Percentiles rank a stretch among this genome's conserved stretches.
These are phyloP conservation scores for Cubamyces lactineus DNA, from an alignment of 768 basidiomycete genomes.

Conservation along the genomic window DNA sequence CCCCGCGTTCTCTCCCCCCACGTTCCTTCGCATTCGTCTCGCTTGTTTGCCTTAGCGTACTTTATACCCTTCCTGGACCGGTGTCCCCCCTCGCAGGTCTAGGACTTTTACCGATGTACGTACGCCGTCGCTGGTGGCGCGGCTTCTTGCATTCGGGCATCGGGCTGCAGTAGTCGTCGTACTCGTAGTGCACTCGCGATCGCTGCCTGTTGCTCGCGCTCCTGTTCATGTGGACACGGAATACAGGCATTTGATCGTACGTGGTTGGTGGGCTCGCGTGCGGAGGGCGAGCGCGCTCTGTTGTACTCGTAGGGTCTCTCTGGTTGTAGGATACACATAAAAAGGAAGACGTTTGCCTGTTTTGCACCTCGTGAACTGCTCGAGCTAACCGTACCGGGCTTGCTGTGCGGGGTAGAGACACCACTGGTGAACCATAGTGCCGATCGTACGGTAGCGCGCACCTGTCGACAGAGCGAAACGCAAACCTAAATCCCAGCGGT, in stretches of 20 bases:
- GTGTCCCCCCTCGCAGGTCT: neutral
- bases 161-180: too few species aligned
- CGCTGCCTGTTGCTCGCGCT: too few species aligned
- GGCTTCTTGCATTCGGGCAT: neutral
- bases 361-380: neutral
- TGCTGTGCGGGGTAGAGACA: too few species aligned
- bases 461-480: too few species aligned
- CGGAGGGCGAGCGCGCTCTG: neutral
- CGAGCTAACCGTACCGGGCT: too few species aligned
- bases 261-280: neutral
- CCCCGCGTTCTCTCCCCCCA: neutral
- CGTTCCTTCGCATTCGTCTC: neutral
- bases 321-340: neutral
- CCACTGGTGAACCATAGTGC: too few species aligned
- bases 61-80: neutral
- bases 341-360: neutral
- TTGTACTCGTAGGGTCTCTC: neutral
- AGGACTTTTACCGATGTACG: neutral
- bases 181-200: too few species aligned
- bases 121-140: neutral
- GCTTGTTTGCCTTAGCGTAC: neutral
- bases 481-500: too few species aligned
- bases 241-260: slow-evolving; percentile 4
- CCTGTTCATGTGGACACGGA: neutral
- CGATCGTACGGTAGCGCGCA: too few species aligned